Base-by-base conservation (phyloP, 805 yeast genomes). In the Metschnikowia drakensbergensis region DNA sequence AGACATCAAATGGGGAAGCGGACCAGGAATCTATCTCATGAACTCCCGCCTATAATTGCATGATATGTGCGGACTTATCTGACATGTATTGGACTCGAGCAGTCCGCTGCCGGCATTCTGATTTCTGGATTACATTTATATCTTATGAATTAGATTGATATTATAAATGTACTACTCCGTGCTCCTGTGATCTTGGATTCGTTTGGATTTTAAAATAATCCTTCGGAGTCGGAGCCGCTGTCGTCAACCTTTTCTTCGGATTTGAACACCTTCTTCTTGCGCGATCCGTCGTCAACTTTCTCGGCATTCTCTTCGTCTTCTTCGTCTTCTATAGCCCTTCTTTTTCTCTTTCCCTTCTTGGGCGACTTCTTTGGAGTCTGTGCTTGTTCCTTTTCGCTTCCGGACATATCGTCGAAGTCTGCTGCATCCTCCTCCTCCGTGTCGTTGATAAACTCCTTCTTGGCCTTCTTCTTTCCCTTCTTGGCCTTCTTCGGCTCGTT, bases 151-250 rank as follows among this genome's bases (percentile, higher is more conserved):
- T 17, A 31, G 34, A 31, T 17, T 17, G 17, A 17, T 17, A 11
- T 5, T 31, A 31, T 13, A 6, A 31, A 31, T 31, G n/a, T 11
- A 10, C 13, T 11, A 31, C 10, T 2, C 5, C 34, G 6, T 31
- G 10, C 34, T 31, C n/a, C 34, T 5, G 34, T 31, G 34, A 13
- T 6, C n/a, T 11, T 25, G 10, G 31, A 8, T 17, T 35, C 6
- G 28, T 26, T 37, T 37, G n/a, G 6, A 4, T 17, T 41, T 49
- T 42, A 55, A 13, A 54, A 56, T 32, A 54, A 51, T 25, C 57
- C 58, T 34, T 57, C 64, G 32, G 58, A 63, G 44, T 68, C 79
- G 5, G 76, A 82, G 45, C 80, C 82, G 49, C 77, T 73, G 36
- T 74, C 80, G n/a, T 77, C 62, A 30, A 71, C 67, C 34, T 54